Conservation (phyloP, 208 protist genomes). For the Trypanosoma cruzi region DNA sequence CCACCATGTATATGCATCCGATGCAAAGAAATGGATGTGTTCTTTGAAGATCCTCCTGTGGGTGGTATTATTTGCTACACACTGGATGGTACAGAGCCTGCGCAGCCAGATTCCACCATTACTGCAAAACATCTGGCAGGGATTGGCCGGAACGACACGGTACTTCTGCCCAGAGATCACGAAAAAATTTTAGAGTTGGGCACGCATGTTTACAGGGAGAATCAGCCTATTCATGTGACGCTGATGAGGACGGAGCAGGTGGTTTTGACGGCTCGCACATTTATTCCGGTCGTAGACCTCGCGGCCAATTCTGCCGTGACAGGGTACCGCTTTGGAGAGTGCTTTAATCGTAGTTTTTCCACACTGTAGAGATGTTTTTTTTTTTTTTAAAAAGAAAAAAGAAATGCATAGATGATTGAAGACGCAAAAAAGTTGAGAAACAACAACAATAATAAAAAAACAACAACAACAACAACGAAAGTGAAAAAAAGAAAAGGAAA, state of each 20-base stretch:
- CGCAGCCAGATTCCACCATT: conserved; percentile 52
- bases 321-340: conserved; percentile 71
- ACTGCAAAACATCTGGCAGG: conserved; percentile 35
- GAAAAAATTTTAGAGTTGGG: conserved; percentile 25
- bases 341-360: conserved; percentile 71
- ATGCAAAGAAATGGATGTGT: conserved; percentile 70
- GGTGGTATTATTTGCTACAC: conserved; percentile 78
- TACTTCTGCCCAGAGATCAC: background rate
- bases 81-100: conserved; percentile 70
- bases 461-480: too few species aligned
- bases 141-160: conserved; percentile 9
- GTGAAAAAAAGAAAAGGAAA: too few species aligned
- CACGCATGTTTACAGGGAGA: conserved; percentile 62
- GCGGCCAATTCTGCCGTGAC: conserved; percentile 41
- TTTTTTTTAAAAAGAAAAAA: conserved; percentile 24
- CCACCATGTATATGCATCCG: conserved; percentile 74
- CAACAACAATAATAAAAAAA: too few species aligned
- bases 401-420: too few species aligned
- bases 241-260: conserved; percentile 56
- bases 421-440: too few species aligned
- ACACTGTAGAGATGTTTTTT: too few species aligned
- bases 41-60: conserved; percentile 73
- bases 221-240: conserved; percentile 63
- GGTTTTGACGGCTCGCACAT: conserved; percentile 73
- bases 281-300: conserved; percentile 62